These are phyloP conservation scores for Eucalyptus lansdowneana DNA, from an alignment of 345 rosid species.

Conservation along the genomic window DNA sequence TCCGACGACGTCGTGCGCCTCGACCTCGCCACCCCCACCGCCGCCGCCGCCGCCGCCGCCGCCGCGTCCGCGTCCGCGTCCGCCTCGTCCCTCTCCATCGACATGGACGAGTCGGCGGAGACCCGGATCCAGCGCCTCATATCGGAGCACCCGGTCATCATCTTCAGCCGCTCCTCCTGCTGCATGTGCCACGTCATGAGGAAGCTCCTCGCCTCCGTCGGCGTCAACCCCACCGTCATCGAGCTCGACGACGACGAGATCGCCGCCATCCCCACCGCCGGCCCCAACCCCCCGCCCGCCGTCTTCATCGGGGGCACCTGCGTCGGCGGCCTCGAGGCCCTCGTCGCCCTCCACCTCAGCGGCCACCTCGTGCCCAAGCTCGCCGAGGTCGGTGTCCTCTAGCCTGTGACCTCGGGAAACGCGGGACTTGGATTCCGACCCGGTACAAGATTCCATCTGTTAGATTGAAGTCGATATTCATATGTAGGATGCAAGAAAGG, in stretches of 20 bases:
- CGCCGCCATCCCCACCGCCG: not conserved
- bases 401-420: not conserved
- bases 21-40: conserved; percentile 23
- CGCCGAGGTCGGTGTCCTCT: conserved; percentile 27
- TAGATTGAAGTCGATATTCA: not conserved
- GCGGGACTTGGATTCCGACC: not conserved
- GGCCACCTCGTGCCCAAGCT: conserved; percentile 35
- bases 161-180: conserved; percentile 81
- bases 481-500: not conserved
- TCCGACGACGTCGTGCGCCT: conserved; percentile 25
- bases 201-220: conserved; percentile 62
- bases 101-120: conserved; percentile 63
- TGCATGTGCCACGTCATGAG: conserved; percentile 97
- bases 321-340: conserved; percentile 36
- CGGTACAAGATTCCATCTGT: not conserved
- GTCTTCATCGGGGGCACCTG: conserved; percentile 29
- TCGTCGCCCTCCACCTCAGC: conserved; percentile 33
- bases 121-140: conserved; percentile 66
- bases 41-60: not conserved
- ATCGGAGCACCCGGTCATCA: conserved; percentile 82
- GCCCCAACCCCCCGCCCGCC: conserved; percentile 2
- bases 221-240: conserved; percentile 87
- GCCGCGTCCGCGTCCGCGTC: conserved; percentile 26
- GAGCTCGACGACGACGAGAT: conserved; percentile 47
- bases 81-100: conserved; percentile 65